Percentiles rank a stretch among this genome's conserved stretches.
Evolutionary conservation across 2,329 filamentous ascomycete species (phyloP).

Genomic region (Colletotrichum sp.): DNA sequence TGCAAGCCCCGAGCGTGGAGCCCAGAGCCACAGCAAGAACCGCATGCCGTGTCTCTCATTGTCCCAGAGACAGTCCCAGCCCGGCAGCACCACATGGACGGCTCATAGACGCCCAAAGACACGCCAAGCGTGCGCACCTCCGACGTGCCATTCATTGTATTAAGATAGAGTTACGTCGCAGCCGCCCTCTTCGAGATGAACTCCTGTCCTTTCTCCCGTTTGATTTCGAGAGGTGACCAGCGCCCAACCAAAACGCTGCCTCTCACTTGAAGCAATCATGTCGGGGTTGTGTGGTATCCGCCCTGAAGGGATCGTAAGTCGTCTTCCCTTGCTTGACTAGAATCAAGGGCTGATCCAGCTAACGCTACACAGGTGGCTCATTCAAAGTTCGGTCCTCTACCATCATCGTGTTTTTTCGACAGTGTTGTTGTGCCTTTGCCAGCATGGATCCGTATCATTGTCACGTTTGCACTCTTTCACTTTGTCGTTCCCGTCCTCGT

Average conservation of each 20-base stretch:
- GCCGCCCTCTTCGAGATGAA: slow-evolving; percentile 7
- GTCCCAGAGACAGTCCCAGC: not conserved
- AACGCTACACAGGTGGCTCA: not conserved
- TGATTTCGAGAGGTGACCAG: slow-evolving; percentile 6
- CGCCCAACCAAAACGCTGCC: not conserved
- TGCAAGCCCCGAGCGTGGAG: slow-evolving; percentile 21
- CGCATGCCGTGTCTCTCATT: not conserved
- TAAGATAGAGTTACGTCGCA: slow-evolving; percentile 20
- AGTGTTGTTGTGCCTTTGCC: slow-evolving; percentile 27
- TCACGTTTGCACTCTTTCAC: slow-evolving; percentile 23
- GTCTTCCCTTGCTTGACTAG: not conserved
- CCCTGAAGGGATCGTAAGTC: slow-evolving; percentile 20
- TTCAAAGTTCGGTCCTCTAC: slow-evolving; percentile 22
- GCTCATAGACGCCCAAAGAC: slow-evolving; percentile 12
- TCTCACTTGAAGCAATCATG: slow-evolving; percentile 15
- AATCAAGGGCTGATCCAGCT: not conserved
- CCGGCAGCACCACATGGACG: slow-evolving; percentile 3
- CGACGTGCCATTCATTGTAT: slow-evolving; percentile 13
- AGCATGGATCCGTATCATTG: slow-evolving; percentile 24
- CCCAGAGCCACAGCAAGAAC: slow-evolving; percentile 3
- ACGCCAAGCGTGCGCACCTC: slow-evolving; percentile 3
- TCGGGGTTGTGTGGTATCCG: slow-evolving; percentile 18
- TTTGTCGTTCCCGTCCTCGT: slow-evolving; percentile 17
- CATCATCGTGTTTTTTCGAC: slow-evolving; percentile 33
- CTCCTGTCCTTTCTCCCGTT: slow-evolving; percentile 12